Conservation (phyloP, 2,329 filamentous ascomycete genomes). For the Aspergillus floridensis region DNA sequence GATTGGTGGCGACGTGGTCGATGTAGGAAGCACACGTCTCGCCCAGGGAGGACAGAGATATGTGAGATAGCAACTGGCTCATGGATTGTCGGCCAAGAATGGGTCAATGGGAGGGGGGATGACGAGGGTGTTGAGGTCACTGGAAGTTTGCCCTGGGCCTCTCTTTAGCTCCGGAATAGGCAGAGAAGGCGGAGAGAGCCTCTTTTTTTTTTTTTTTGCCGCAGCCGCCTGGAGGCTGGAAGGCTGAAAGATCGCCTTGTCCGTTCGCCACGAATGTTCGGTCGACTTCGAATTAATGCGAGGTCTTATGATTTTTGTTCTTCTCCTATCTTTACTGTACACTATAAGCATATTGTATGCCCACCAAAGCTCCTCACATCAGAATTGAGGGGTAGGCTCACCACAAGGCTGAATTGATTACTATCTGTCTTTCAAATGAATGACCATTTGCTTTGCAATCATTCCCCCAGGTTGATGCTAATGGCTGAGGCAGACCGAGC, state of each 20-base stretch:
- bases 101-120: neutral
- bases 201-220: conserved; percentile 8
- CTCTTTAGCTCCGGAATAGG: conserved; percentile 8
- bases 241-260: neutral
- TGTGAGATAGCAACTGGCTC: conserved; percentile 38
- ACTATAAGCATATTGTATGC: neutral
- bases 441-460: neutral
- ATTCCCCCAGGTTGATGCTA: neutral
- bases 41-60: conserved; percentile 40
- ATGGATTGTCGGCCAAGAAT: conserved; percentile 28
- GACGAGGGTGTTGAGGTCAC: conserved; percentile 15
- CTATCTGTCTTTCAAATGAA: neutral
- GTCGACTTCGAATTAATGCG: neutral
- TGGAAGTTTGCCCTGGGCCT: conserved; percentile 12
- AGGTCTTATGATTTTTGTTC: no score
- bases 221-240: neutral
- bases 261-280: neutral
- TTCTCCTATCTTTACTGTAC: no score
- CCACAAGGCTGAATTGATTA: neutral
- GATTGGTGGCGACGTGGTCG: conserved; percentile 32
- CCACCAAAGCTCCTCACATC: neutral
- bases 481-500: neutral
- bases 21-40: conserved; percentile 42
- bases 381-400: neutral
- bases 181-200: conserved; percentile 16